Evolutionary conservation across 257 asterid species (phyloP).

Genomic region (Henckelia pumila): DNA sequence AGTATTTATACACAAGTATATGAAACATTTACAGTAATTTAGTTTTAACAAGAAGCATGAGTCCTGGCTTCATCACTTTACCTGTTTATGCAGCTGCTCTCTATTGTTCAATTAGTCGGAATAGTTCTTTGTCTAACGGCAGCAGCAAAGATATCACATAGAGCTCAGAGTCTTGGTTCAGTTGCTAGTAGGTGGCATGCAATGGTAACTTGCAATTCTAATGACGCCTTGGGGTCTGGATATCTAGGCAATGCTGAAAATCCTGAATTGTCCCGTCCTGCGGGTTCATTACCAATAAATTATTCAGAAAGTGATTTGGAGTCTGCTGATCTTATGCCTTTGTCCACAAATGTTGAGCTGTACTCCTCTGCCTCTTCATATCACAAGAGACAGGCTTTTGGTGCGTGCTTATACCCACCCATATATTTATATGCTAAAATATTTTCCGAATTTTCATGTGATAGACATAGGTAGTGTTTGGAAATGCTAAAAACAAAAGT

Average conservation of each 20-base stretch:
- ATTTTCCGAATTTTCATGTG: background rate
- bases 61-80: slow-evolving; percentile 12
- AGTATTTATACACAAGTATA: background rate
- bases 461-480: too few relatives aligned
- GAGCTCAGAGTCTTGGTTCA: slow-evolving; percentile 85
- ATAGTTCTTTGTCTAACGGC: slow-evolving; percentile 68
- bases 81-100: slow-evolving; percentile 49
- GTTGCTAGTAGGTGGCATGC: slow-evolving; percentile 92
- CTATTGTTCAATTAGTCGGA: slow-evolving; percentile 69
- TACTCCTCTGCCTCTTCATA: slow-evolving; percentile 61
- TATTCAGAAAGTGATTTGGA: slow-evolving; percentile 82
- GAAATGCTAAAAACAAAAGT: too few relatives aligned
- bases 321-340: slow-evolving; percentile 43
- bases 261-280: slow-evolving; percentile 32
- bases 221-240: slow-evolving; percentile 42
- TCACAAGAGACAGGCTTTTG: slow-evolving; percentile 86
- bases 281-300: slow-evolving; percentile 32
- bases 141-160: slow-evolving; percentile 85
- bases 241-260: slow-evolving; percentile 39
- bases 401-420: slow-evolving; percentile 41
- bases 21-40: background rate
- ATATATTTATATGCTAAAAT: background rate
- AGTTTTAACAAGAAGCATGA: slow-evolving; percentile 8
- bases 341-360: slow-evolving; percentile 37
- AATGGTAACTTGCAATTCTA: slow-evolving; percentile 56